These are phyloP conservation scores for Penicillium ucsense DNA, from an alignment of 495 filamentous ascomycete species.

Conservation along the genomic window DNA sequence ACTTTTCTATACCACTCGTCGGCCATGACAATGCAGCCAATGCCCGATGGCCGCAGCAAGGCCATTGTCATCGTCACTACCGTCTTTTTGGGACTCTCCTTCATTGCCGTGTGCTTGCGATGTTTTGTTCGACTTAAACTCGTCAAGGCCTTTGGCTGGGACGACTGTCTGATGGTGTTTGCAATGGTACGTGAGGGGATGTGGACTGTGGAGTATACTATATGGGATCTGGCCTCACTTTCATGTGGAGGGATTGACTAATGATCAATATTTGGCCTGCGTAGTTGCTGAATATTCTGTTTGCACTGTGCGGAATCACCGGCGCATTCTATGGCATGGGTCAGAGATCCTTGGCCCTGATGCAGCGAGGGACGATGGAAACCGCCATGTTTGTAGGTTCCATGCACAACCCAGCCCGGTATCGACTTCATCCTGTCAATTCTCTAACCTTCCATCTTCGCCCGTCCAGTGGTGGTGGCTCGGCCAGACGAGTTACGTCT, in stretches of 20 bases:
- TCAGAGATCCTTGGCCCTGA: conserved; percentile 10
- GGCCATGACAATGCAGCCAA: conserved; percentile 20
- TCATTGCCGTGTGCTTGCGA: conserved; percentile 30
- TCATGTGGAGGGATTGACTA: not conserved
- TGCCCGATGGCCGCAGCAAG: conserved; percentile 26
- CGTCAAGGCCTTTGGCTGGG: conserved; percentile 36
- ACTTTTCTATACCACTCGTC: too few relatives aligned
- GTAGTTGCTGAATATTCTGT: conserved; percentile 23
- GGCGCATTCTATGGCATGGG: conserved; percentile 30
- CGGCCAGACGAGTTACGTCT: conserved; percentile 22
- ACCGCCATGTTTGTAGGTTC: conserved; percentile 34
- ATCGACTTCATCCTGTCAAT: not conserved
- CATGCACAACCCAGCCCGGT: not conserved
- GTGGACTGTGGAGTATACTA: too few relatives aligned
- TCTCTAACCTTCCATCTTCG: too few relatives aligned
- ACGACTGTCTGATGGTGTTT: conserved; percentile 33
- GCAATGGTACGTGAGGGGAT: conserved; percentile 24
- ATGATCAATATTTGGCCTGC: not conserved
- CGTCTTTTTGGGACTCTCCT: conserved; percentile 28
- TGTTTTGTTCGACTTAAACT: conserved; percentile 31
- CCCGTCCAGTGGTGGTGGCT: conserved; percentile 32
- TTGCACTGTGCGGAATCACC: conserved; percentile 30
- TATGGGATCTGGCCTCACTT: not conserved
- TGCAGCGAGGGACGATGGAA: conserved; percentile 15
- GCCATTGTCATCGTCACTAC: conserved; percentile 32